Evolutionary conservation across 352 stramenopile genomes (phyloP).

Genomic region (Phytophthora pini): DNA sequence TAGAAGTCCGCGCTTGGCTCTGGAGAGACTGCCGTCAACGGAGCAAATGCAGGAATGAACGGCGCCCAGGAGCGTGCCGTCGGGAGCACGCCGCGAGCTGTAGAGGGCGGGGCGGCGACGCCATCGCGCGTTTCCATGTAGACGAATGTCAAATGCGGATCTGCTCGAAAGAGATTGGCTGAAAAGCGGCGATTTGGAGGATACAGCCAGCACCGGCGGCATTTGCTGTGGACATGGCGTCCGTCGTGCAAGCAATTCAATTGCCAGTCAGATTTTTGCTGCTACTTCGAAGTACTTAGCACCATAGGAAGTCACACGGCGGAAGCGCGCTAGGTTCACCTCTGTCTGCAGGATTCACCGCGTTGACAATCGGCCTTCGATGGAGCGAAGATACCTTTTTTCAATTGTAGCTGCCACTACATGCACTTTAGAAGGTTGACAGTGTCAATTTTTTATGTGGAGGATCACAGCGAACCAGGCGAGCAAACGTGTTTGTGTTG

Average conservation of each 20-base stretch:
- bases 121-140: conserved; percentile 37
- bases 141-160: conserved; percentile 30
- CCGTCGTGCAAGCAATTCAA: conserved; percentile 7
- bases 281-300: not conserved
- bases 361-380: not conserved
- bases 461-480: too few species aligned
- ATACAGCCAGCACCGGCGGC: conserved; percentile 14
- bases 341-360: not conserved
- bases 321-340: conserved; percentile 3
- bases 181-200: conserved; percentile 6
- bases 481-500: too few species aligned
- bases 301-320: conserved; percentile 7
- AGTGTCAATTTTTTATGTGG: too few species aligned
- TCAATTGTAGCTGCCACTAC: too few species aligned
- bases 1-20: conserved; percentile 8
- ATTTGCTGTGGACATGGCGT: conserved; percentile 15
- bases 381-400: conserved; percentile 10
- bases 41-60: conserved; percentile 30
- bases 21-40: conserved; percentile 5
- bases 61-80: conserved; percentile 4
- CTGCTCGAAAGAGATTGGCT: conserved; percentile 17
- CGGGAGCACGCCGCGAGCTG: conserved; percentile 2
- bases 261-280: conserved; percentile 7
- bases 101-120: conserved; percentile 28
- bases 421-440: too few species aligned